Evolutionary conservation across 495 filamentous ascomycete genomes (phyloP).

Genomic region (Platismatia glauca): DNA sequence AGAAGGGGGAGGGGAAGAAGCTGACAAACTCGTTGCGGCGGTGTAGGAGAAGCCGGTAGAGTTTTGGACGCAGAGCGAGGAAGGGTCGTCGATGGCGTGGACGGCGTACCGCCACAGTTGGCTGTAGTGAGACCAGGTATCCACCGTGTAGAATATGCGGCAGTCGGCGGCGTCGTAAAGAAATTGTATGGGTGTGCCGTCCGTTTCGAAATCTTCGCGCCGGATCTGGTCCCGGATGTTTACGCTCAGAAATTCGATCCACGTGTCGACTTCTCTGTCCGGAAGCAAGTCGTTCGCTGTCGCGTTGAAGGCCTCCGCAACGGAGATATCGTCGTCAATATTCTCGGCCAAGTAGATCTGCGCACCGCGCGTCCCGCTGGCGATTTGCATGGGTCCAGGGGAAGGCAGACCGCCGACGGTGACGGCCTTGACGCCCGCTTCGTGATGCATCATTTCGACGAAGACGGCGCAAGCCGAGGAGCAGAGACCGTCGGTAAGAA

Average conservation of each 20-base stretch:
- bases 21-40: background rate
- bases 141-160: slow-evolving; percentile 42
- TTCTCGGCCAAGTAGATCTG: slow-evolving; percentile 10
- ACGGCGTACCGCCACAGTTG: slow-evolving; percentile 36
- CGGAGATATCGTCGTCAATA: slow-evolving; percentile 28
- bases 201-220: slow-evolving; percentile 20
- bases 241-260: slow-evolving; percentile 24
- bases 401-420: slow-evolving; percentile 38
- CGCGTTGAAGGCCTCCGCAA: slow-evolving; percentile 18
- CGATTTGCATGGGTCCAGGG: slow-evolving; percentile 35
- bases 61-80: slow-evolving; percentile 10
- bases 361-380: slow-evolving; percentile 30
- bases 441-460: slow-evolving; percentile 42
- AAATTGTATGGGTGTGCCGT: slow-evolving; percentile 40
- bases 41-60: slow-evolving; percentile 12
- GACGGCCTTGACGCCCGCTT: slow-evolving; percentile 39
- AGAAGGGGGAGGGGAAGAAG: background rate
- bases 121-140: slow-evolving; percentile 33
- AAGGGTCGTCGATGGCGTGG: slow-evolving; percentile 14
- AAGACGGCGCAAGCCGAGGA: slow-evolving; percentile 43
- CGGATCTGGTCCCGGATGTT: slow-evolving; percentile 35
- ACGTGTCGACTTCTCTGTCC: slow-evolving; percentile 25
- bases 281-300: slow-evolving; percentile 20
- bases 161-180: slow-evolving; percentile 43
- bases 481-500: slow-evolving; percentile 43